A percentile compares a stretch with the other conserved stretches of the same genome.
These are phyloP conservation scores for Penicillium capsulatum DNA, from an alignment of 2,329 filamentous ascomycete genomes.

Conservation along the genomic window DNA sequence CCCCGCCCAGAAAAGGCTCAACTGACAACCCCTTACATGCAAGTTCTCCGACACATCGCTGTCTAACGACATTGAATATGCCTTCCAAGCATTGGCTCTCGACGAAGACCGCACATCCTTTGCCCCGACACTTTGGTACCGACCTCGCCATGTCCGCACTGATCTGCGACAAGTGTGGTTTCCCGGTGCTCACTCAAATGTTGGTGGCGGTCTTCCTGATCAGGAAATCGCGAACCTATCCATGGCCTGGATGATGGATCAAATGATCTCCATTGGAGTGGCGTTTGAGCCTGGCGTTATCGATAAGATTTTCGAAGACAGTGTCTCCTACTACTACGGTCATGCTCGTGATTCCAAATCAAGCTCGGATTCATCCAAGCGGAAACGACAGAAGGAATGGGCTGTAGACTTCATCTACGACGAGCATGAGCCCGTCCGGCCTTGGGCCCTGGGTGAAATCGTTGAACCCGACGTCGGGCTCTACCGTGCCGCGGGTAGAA, in stretches of 20 bases:
- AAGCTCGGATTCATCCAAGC: background rate
- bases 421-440: conserved; percentile 16
- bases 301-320: conserved; percentile 13
- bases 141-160: conserved; percentile 24
- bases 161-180: conserved; percentile 47
- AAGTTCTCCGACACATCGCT: conserved; percentile 32
- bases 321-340: conserved; percentile 13
- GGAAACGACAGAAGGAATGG: conserved; percentile 8
- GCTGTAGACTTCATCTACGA: conserved; percentile 12
- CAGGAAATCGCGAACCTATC: conserved; percentile 48
- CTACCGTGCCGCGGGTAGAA: conserved; percentile 16
- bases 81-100: conserved; percentile 33
- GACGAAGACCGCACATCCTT: conserved; percentile 32
- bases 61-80: conserved; percentile 29
- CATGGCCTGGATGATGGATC: conserved; percentile 49
- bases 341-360: conserved; percentile 3
- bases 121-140: conserved; percentile 30
- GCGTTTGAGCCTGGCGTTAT: conserved; percentile 14
- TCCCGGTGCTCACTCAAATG: conserved; percentile 47
- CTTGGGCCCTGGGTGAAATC: conserved; percentile 18
- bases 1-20: background rate
- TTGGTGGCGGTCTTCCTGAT: conserved; percentile 48
- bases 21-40: conserved; percentile 20
- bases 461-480: conserved; percentile 12
- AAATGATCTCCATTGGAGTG: conserved; percentile 15